Conservation (phyloP, 2,329 filamentous ascomycete genomes). For the Paraphaeosphaeria minitans region DNA sequence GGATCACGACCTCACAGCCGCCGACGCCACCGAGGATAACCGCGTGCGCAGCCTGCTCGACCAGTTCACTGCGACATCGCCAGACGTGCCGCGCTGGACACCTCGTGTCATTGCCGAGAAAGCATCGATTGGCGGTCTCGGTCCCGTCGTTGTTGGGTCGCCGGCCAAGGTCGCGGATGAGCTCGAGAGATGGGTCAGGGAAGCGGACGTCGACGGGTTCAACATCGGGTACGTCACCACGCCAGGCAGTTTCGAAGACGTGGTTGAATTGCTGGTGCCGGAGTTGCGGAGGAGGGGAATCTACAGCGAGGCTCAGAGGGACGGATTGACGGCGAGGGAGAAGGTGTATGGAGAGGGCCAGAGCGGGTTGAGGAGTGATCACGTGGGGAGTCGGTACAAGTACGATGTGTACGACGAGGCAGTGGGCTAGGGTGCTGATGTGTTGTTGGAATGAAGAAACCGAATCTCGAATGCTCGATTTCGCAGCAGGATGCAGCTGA, state of each 20-base stretch:
- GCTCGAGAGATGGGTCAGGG: slow-evolving; percentile 52
- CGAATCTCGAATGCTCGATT: no score
- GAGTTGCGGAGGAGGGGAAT: slow-evolving; percentile 45
- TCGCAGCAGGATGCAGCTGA: no score
- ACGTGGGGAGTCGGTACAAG: slow-evolving; percentile 64
- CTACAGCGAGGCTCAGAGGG: slow-evolving; percentile 31
- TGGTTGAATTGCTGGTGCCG: slow-evolving; percentile 45
- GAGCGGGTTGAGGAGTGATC: slow-evolving; percentile 61
- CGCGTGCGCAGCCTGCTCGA: slow-evolving; percentile 41
- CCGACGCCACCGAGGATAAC: slow-evolving; percentile 59
- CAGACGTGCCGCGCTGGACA: slow-evolving; percentile 37
- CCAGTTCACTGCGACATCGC: slow-evolving; percentile 40
- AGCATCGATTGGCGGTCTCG: slow-evolving; percentile 67
- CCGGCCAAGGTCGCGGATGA: slow-evolving; percentile 53
- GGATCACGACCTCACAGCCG: slow-evolving; percentile 62
- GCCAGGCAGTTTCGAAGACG: slow-evolving; percentile 48
- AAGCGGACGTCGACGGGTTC: slow-evolving; percentile 49
- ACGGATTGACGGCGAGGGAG: slow-evolving; percentile 52
- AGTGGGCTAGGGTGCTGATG: background rate
- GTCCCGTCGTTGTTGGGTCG: slow-evolving; percentile 25
- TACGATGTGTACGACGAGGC: slow-evolving; percentile 65
- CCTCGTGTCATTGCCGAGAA: slow-evolving; percentile 38
- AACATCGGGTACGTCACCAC: slow-evolving; percentile 51
- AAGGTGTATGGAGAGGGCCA: slow-evolving; percentile 68
- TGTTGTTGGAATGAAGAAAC: no score